These are phyloP conservation scores for Hypoxylon sp. DNA, from an alignment of 2,329 filamentous ascomycete species.

Conservation along the genomic window DNA sequence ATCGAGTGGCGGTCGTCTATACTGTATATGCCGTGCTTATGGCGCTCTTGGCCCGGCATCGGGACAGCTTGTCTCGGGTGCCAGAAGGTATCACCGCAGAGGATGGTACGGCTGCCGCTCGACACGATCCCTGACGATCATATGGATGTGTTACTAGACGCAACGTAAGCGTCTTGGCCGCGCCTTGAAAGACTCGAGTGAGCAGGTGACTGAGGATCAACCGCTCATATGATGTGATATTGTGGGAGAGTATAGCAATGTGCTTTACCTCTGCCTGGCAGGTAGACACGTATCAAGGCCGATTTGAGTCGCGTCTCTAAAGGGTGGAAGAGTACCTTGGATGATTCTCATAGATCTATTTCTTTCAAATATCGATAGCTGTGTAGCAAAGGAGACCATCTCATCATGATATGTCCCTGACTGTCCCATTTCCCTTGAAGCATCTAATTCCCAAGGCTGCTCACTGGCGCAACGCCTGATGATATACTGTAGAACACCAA, in stretches of 20 bases:
- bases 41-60: constrained; percentile 5
- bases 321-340: not conserved
- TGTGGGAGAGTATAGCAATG: too few relatives aligned
- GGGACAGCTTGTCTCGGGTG: constrained; percentile 12
- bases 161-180: not conserved
- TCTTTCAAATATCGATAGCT: not conserved
- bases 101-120: constrained; percentile 9
- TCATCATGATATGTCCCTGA: not conserved
- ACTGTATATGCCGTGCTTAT: not conserved
- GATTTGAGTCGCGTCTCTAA: too few relatives aligned
- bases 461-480: constrained; percentile 8
- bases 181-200: not conserved
- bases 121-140: constrained; percentile 7
- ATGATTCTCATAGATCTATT: not conserved
- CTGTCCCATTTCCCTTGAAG: not conserved
- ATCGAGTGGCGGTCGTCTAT: not conserved
- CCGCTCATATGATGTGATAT: not conserved
- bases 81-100: constrained; percentile 16
- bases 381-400: not conserved
- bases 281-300: too few relatives aligned
- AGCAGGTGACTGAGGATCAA: not conserved
- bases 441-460: not conserved
- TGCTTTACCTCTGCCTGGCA: too few relatives aligned
- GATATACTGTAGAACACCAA: constrained; percentile 17
- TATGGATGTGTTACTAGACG: not conserved